phyloP scores from a whole-genome alignment of 257 asterid species.

The Nicotiana otophora region DNA sequence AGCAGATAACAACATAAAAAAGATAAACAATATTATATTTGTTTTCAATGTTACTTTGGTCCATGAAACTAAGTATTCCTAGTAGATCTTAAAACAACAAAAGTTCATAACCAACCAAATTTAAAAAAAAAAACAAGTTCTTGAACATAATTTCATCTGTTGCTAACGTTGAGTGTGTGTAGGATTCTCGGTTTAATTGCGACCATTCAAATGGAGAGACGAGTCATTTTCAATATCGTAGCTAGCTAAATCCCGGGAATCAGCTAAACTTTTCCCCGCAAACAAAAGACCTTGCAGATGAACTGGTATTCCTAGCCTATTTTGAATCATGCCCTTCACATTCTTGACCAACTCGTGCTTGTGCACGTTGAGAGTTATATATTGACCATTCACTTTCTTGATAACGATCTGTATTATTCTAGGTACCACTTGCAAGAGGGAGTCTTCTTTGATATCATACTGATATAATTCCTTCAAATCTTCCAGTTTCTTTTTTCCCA shows the following conservation, averaged over 20 bases:
- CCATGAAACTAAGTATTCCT: background rate
- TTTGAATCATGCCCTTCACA: constrained; percentile 15
- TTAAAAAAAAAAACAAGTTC: background rate
- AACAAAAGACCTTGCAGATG: constrained; percentile 9
- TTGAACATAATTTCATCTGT: background rate
- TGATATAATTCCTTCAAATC: background rate
- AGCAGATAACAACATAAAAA: background rate
- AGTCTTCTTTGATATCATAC: background rate
- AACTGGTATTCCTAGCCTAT: constrained; percentile 7
- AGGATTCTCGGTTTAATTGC: background rate
- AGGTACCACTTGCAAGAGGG: constrained; percentile 7
- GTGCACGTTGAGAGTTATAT: background rate
- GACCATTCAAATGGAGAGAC: background rate
- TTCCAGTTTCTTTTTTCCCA: background rate
- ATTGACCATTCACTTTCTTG: background rate
- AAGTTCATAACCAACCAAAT: background rate
- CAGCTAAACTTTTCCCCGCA: constrained; percentile 11
- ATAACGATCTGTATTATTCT: constrained; percentile 14
- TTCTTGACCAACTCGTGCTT: background rate
- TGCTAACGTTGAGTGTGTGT: background rate
- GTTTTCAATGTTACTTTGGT: background rate
- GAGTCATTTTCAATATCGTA: constrained; percentile 11
- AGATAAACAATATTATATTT: too few species aligned
- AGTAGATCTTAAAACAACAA: background rate
- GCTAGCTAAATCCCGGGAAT: constrained; percentile 16